These are phyloP conservation scores for Sordaria brevicollis DNA, from an alignment of 495 filamentous ascomycete genomes.

Conservation along the genomic window DNA sequence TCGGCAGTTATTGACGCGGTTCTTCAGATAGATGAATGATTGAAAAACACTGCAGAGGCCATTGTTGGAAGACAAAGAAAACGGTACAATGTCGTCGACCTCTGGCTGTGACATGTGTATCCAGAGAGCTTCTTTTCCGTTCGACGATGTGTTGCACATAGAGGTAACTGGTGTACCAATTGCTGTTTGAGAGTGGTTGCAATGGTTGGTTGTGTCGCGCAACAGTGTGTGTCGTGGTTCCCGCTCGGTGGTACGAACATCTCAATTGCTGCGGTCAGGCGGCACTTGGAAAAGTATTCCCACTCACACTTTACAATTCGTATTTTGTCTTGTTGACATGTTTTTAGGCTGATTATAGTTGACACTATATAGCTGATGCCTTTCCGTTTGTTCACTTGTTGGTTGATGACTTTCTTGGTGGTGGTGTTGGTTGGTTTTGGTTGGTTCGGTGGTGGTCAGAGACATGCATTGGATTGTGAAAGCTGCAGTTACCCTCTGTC, in stretches of 20 bases:
- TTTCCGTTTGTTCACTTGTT: not conserved
- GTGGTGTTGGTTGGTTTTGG: not conserved
- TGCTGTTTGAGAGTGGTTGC: not conserved
- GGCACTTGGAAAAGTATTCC: not conserved
- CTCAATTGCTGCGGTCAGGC: not conserved
- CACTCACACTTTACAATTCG: not conserved
- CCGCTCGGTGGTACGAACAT: not conserved
- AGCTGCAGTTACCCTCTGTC: not conserved
- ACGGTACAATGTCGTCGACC: not conserved
- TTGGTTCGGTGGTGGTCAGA: not conserved
- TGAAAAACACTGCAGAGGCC: not conserved
- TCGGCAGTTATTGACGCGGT: not conserved
- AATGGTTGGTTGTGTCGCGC: not conserved
- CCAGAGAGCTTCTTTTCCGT: not conserved
- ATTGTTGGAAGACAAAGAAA: not conserved
- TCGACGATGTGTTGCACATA: not conserved
- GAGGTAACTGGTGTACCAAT: not conserved
- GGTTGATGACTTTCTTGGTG: not conserved
- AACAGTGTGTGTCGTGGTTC: not conserved
- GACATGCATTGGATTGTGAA: not conserved
- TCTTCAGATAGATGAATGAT: not conserved
- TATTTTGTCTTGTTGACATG: not conserved
- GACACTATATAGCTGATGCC: not conserved
- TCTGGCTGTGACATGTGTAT: not conserved
- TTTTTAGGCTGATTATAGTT: not conserved